These are phyloP conservation scores for Picochlorum costavermella DNA, from an alignment of 139 green algal species.

Conservation along the genomic window DNA sequence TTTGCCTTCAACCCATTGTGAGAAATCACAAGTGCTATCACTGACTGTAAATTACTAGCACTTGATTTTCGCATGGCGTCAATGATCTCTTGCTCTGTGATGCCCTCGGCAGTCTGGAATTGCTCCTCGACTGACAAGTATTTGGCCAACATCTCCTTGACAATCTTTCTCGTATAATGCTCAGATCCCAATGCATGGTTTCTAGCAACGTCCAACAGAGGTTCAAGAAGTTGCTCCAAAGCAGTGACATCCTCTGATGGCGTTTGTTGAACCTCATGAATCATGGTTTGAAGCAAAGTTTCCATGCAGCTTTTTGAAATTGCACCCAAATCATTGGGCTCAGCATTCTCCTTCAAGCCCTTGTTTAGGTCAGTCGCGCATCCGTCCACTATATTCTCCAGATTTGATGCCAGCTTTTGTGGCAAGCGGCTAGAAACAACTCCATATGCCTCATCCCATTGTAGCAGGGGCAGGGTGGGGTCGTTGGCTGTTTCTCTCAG, in stretches of 20 bases:
- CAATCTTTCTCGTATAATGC: slow-evolving; percentile 41
- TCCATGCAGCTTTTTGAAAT: slow-evolving; percentile 8
- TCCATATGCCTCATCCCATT: slow-evolving; percentile 69
- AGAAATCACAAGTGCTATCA: slow-evolving; percentile 77
- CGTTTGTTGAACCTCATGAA: slow-evolving; percentile 15
- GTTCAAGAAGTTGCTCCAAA: slow-evolving; percentile 44
- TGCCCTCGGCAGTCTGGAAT: slow-evolving; percentile 30
- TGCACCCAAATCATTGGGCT: background rate
- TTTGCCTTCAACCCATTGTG: slow-evolving; percentile 74
- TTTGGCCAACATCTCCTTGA: slow-evolving; percentile 57
- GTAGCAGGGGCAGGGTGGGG: slow-evolving; percentile 63
- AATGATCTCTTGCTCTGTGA: slow-evolving; percentile 82
- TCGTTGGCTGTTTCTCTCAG: slow-evolving; percentile 69
- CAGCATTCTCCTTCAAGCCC: background rate
- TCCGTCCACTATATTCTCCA: slow-evolving; percentile 36
- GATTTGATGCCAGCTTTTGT: slow-evolving; percentile 13
- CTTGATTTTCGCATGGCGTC: slow-evolving; percentile 70
- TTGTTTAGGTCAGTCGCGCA: slow-evolving; percentile 38
- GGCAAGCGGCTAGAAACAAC: slow-evolving; percentile 68
- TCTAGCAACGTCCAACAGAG: slow-evolving; percentile 49
- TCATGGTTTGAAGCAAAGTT: slow-evolving; percentile 31
- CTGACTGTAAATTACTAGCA: slow-evolving; percentile 43
- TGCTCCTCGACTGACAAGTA: slow-evolving; percentile 58
- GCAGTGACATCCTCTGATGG: slow-evolving; percentile 23
- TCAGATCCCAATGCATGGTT: slow-evolving; percentile 56